Evolutionary conservation across 1,284 basidiomycete genomes (phyloP).

Genomic region (Moesziomyces globuligerus): DNA sequence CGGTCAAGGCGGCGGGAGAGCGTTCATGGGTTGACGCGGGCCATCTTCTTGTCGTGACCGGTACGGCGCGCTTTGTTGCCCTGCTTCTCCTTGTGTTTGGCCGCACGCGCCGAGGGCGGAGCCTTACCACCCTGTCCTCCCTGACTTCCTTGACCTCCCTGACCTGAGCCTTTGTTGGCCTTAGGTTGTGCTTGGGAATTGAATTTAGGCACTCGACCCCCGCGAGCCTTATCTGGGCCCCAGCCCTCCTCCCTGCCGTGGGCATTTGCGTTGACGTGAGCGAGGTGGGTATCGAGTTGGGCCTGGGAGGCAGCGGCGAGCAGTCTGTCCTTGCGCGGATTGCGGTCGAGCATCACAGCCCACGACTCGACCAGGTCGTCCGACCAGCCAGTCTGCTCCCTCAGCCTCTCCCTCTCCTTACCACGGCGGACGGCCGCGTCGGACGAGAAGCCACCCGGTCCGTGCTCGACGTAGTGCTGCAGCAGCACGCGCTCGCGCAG

Average conservation of each 20-base stretch:
- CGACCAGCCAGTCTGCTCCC: slow-evolving; percentile 35
- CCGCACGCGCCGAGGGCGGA: slow-evolving; percentile 12
- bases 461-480: slow-evolving; percentile 32
- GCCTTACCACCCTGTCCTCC: too few relatives aligned
- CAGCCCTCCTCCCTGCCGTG: too few relatives aligned
- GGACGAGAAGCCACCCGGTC: slow-evolving; percentile 18
- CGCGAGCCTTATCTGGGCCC: slow-evolving; percentile 48
- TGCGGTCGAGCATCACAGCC: slow-evolving; percentile 55
- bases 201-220: slow-evolving; percentile 29
- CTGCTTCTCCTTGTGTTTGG: slow-evolving; percentile 49
- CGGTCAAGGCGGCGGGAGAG: too few relatives aligned
- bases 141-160: neutral
- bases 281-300: slow-evolving; percentile 20
- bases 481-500: slow-evolving; percentile 36
- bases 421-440: slow-evolving; percentile 30
- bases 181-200: neutral
- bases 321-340: slow-evolving; percentile 49
- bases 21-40: slow-evolving; percentile 18
- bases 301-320: slow-evolving; percentile 43
- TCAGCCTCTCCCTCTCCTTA: slow-evolving; percentile 16
- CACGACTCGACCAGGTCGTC: slow-evolving; percentile 57
- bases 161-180: neutral
- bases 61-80: slow-evolving; percentile 43
- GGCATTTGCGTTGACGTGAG: slow-evolving; percentile 6
- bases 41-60: slow-evolving; percentile 50